These are phyloP conservation scores for Carallia pectinifolia DNA, from an alignment of 345 rosid species.

Conservation along the genomic window DNA sequence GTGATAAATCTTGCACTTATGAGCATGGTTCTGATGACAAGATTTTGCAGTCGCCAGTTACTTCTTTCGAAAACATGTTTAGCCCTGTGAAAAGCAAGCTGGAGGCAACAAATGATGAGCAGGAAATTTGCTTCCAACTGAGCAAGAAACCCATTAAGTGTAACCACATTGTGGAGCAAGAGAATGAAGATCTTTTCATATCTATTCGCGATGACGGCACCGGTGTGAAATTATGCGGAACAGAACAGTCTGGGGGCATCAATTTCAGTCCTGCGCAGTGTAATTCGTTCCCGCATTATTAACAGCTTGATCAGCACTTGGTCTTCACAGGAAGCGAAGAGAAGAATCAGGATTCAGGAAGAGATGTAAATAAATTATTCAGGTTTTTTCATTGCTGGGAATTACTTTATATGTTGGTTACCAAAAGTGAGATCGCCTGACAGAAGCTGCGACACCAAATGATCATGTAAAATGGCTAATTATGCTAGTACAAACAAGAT, in stretches of 20 bases:
- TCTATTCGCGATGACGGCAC: conserved; percentile 17
- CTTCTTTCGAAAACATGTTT: conserved; percentile 17
- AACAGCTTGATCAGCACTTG: conserved; percentile 22
- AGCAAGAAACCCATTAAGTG: conserved; percentile 20
- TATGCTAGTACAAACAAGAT: no score
- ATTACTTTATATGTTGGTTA: no score
- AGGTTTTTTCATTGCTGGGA: no score
- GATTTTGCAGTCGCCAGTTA: conserved; percentile 16
- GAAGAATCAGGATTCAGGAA: not conserved
- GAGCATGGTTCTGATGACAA: conserved; percentile 4
- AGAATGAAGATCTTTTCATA: conserved; percentile 6
- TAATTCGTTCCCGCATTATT: conserved; percentile 23
- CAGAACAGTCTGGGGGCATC: conserved; percentile 20
- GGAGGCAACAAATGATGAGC: conserved; percentile 5
- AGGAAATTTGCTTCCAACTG: conserved; percentile 7
- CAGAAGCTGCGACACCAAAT: no score
- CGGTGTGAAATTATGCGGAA: conserved; percentile 15
- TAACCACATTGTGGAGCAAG: conserved; percentile 5
- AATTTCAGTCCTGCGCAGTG: conserved; percentile 19
- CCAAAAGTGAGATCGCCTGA: no score
- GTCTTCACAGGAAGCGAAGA: conserved; percentile 22
- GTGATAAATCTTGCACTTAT: conserved; percentile 13
- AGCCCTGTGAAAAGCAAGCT: conserved; percentile 31
- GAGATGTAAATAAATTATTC: not conserved
- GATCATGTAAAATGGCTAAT: no score